phyloP scores from a whole-genome alignment of 2,329 filamentous ascomycete genomes.

The Ceratocystis harringtonii region DNA sequence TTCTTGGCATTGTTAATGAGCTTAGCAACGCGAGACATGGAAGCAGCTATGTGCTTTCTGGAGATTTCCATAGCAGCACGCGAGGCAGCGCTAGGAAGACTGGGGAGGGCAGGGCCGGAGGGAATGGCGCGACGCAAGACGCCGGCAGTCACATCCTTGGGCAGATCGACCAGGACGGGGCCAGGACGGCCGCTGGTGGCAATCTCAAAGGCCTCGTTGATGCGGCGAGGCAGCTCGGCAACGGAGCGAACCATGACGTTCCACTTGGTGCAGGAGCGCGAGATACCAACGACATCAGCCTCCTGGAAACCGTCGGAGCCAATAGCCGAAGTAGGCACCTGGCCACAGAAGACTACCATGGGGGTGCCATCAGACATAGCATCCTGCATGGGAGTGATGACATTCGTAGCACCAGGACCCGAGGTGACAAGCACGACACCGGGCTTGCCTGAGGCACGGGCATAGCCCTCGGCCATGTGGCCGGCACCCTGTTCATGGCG shows the following conservation, averaged over 20 bases:
- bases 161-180: constrained; percentile 86
- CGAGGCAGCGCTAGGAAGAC: constrained; percentile 73
- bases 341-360: constrained; percentile 88
- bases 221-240: constrained; percentile 78
- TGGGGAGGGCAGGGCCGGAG: constrained; percentile 54
- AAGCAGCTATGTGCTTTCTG: constrained; percentile 54
- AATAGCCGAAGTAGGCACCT: constrained; percentile 80
- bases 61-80: constrained; percentile 61
- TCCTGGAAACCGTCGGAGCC: constrained; percentile 96
- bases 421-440: constrained; percentile 95
- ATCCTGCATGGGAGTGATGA: constrained; percentile 92
- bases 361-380: constrained; percentile 90
- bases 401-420: constrained; percentile 89
- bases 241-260: constrained; percentile 97
- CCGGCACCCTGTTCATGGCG: constrained; percentile 95
- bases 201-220: constrained; percentile 97
- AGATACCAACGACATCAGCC: constrained; percentile 87
- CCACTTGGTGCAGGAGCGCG: constrained; percentile 93
- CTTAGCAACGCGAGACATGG: constrained; percentile 61
- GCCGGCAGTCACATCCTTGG: constrained; percentile 87
- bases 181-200: constrained; percentile 87
- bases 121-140: constrained; percentile 75
- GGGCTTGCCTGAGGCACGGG: constrained; percentile 79
- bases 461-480: constrained; percentile 97
- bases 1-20: constrained; percentile 84